phyloP scores from a whole-genome alignment of 1,139 yeast genomes.

The Suhomyces guaymorum region DNA sequence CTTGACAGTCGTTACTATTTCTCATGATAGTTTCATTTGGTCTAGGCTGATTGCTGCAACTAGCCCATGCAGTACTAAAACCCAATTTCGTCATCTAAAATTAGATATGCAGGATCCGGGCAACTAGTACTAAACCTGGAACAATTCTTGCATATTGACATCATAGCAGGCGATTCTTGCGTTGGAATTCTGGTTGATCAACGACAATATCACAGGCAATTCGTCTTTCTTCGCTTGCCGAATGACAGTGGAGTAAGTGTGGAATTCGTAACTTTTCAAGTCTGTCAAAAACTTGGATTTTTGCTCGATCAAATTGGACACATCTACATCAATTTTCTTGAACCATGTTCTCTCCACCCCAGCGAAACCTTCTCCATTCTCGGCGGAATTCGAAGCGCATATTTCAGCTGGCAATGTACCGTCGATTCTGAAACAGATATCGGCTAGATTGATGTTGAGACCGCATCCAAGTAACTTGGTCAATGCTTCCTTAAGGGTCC shows the following conservation, averaged over 20 bases:
- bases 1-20: too few species aligned
- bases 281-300: conserved; percentile 6
- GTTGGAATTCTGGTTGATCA: conserved; percentile 21
- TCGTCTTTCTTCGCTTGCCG: conserved; percentile 5
- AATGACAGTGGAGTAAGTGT: conserved; percentile 24
- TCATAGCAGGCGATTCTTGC: conserved; percentile 2
- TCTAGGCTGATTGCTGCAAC: too few species aligned
- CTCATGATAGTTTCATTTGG: too few species aligned
- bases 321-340: conserved; percentile 2
- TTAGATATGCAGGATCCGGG: background rate
- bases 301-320: conserved; percentile 2
- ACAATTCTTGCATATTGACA: conserved; percentile 8
- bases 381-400: background rate
- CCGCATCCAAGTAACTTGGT: conserved; percentile 66
- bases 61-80: too few species aligned
- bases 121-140: background rate
- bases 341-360: background rate
- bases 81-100: too few species aligned
- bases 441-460: conserved; percentile 50
- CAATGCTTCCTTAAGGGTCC: conserved; percentile 77
- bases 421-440: conserved; percentile 15
- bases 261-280: conserved; percentile 16
- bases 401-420: conserved; percentile 1
- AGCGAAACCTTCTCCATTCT: background rate
- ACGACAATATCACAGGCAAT: conserved; percentile 30